Base-by-base conservation (phyloP, 2,329 filamentous ascomycete genomes). In the Emericellopsis cladophorae region DNA sequence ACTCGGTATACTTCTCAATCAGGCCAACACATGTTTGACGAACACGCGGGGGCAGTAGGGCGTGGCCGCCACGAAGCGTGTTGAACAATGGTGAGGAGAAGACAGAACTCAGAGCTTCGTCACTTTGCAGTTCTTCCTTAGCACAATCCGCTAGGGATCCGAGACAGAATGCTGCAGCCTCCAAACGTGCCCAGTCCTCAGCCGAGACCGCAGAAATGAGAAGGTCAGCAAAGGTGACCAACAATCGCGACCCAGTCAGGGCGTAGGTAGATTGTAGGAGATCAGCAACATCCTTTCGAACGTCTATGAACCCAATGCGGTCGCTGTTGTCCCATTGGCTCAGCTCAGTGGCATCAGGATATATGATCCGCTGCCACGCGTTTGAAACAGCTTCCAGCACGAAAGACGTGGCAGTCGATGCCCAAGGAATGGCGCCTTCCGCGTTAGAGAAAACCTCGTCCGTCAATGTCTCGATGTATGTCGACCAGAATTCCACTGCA, bases 401-500 rank as follows among this genome's bases (percentile, higher is more conserved):
- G 29, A 79, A 68, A 7, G 65, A 59, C 39, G 77, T 68, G 2
- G 81, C 78, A 7, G 66, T 57, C 7, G 65, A 60, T 38, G 81
- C 67, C 79, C 81, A 86, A 7, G 59, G 49, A 3, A 64, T 58
- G 5, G 64, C 59, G 5, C 59, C 54, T 4, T 61, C 60, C 21
- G 70, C 65, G n/a, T 67, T 66, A 2, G 70, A 68, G 45, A 68
- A 74, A 36, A 72, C 61, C 9, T 61, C 66, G 53, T 78, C 82
- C 44, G 68, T 74, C 65, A 79, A 68, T 11, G 75, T 74, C 58
- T 88, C 84, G 6, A 84, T 75, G 54, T 81, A 87, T 1, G 76
- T 79, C 15, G 76, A 81, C 85, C 86, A 92, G 54, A 92, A 90
- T 51, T 92, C 84, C 12, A 90, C 68, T 1, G 80, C 76, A 2